Base-by-base conservation (phyloP, 2,329 filamentous ascomycete genomes). In the Tolypocladium tropicale region DNA sequence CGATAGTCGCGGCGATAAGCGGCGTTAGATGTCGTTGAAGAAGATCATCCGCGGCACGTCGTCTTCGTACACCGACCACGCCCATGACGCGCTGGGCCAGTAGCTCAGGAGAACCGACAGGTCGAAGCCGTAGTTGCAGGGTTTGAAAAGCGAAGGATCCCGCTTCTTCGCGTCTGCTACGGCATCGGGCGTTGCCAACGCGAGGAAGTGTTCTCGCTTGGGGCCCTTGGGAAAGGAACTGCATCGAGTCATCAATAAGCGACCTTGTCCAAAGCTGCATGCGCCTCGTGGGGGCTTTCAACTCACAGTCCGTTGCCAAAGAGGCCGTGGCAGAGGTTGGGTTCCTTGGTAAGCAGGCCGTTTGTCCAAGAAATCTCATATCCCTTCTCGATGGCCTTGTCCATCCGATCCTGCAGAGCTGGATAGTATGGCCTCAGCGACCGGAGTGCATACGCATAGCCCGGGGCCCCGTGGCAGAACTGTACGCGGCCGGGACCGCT, bases 401-500 rank as follows among this genome's bases (percentile, higher is more conserved):
- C 77, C 56, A 86, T 83, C 50, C 75, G 75, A 0, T 74, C 71
- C 28, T 76, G 67, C 9, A 86, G 70, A 1, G 71, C 72, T 0
- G 82, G 78, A 57, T 85, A 87, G 64, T 79, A 74, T 9, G 76
- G 72, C 53, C 74, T 72, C 53, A 88, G 74, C 1, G 79, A 78
- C 5, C 77, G 63, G 10, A 89, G 73, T 6, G 82, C 84, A 34
- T 79, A 70, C 10, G 86, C 70, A 25, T 86, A 78, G 0, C 85
- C 85, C 2, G 85, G 81, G 0, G 82, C 82, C 3, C 85, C 85
- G 62, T 88, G 85, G 63, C 84, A 88, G 68, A 85, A 84, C 64
- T 88, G 84, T 7, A 88, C 78, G 7, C 50, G 48, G 18, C 43
- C 49, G 46, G 49, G 30, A 9, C 28, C 12, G 7, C 84, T 71